Conservation (phyloP, 352 stramenopile species). For the Bremia lactucae region DNA sequence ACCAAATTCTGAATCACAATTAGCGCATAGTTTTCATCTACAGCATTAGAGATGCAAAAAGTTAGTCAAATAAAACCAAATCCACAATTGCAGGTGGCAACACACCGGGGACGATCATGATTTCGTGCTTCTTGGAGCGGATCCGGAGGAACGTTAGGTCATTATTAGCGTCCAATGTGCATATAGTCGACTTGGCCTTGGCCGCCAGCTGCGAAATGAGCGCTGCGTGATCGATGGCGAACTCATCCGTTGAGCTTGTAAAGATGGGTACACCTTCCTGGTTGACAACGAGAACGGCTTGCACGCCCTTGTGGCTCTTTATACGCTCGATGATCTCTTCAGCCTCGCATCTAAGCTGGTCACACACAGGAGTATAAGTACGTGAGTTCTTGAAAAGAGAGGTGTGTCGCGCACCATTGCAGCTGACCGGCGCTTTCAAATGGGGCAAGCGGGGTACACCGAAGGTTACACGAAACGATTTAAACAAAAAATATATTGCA, state of each 20-base stretch:
- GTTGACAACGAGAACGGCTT: conserved; percentile 90
- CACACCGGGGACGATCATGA: conserved; percentile 82
- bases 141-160: conserved; percentile 91
- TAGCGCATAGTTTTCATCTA: conserved; percentile 89
- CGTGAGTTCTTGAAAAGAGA: no score
- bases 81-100: conserved; percentile 1
- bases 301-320: conserved; percentile 89
- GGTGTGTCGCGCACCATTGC: no score
- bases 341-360: conserved; percentile 82
- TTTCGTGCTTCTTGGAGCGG: conserved; percentile 90
- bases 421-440: no score
- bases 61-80: background rate
- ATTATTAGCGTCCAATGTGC: conserved; percentile 86
- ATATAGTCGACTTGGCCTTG: conserved; percentile 86
- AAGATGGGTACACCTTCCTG: conserved; percentile 88
- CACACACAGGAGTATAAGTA: background rate
- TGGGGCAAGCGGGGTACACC: no score
- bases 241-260: conserved; percentile 85
- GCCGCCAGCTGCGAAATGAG: conserved; percentile 84
- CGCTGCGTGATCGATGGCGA: conserved; percentile 75
- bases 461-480: no score
- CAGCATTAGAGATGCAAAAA: conserved; percentile 2
- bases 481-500: no score
- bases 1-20: conserved; percentile 90
- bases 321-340: conserved; percentile 92